Percentiles rank a stretch among this genome's conserved stretches.
phyloP scores from a whole-genome alignment of 345 rosid species.

The Corymbia maculata region DNA sequence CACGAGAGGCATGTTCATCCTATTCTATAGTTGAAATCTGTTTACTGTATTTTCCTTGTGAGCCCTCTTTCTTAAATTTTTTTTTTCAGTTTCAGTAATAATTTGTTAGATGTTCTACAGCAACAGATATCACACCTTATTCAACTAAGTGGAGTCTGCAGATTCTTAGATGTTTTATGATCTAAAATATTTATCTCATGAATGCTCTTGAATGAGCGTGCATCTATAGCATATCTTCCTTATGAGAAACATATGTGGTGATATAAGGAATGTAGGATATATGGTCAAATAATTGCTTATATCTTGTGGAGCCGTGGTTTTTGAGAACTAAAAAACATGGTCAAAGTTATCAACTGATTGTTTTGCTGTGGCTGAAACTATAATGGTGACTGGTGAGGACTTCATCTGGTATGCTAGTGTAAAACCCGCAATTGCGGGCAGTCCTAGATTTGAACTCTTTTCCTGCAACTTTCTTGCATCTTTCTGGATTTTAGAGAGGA shows the following conservation, averaged over 20 bases:
- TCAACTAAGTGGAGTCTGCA: not conserved
- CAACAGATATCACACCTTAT: not conserved
- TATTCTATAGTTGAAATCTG: not conserved
- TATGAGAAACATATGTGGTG: not conserved
- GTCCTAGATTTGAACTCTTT: not conserved
- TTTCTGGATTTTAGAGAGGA: not conserved
- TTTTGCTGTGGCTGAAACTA: not conserved
- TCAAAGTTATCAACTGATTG: not conserved
- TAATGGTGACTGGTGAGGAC: not conserved
- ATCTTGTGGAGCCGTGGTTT: not conserved
- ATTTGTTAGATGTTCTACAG: not conserved
- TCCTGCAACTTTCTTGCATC: not conserved
- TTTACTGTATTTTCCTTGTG: not conserved
- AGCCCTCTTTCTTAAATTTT: not conserved
- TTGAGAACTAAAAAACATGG: not conserved
- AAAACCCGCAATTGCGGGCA: not conserved
- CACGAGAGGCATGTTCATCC: constrained; percentile 56
- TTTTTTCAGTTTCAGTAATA: not conserved
- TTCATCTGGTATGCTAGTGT: not conserved
- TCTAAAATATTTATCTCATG: not conserved
- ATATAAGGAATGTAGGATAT: not conserved
- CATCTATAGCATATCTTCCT: not conserved
- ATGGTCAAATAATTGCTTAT: not conserved
- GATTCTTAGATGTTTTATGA: not conserved
- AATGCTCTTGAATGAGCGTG: not conserved